Percentiles rank a stretch among this genome's conserved stretches.
Conservation (phyloP, 345 rosid species). For the Citropsis articulata region DNA sequence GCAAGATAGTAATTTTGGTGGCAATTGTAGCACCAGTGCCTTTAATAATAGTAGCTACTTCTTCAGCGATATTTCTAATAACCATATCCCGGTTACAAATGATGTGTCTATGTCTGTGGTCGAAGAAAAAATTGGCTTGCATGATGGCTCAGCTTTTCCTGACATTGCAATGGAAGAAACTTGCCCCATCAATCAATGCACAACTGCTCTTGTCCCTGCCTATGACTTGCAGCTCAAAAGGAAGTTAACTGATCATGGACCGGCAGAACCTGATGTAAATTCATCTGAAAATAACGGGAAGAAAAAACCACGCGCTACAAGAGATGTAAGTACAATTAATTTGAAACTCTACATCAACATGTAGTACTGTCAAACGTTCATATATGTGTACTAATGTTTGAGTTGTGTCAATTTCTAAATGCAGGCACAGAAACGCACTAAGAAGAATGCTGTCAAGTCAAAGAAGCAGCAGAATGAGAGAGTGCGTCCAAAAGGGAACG, state of each 20-base stretch:
- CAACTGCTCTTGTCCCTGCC: too few species aligned
- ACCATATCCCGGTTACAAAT: constrained; percentile 13
- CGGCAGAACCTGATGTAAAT: neutral
- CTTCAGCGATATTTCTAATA: constrained; percentile 17
- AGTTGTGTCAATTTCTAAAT: neutral
- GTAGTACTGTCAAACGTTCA: neutral
- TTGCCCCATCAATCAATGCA: constrained; percentile 10
- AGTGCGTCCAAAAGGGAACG: constrained; percentile 21
- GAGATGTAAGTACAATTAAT: constrained; percentile 37
- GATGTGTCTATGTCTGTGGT: constrained; percentile 22
- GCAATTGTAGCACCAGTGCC: constrained; percentile 17
- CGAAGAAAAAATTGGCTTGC: constrained; percentile 16
- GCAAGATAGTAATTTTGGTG: constrained; percentile 29
- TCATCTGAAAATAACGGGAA: constrained; percentile 21
- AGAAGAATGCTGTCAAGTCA: constrained; percentile 26
- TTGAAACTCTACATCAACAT: neutral
- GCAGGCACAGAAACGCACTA: constrained; percentile 25
- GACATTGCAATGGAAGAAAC: constrained; percentile 27
- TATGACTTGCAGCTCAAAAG: constrained; percentile 36
- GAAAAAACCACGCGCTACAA: constrained; percentile 35
- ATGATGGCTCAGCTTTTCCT: constrained; percentile 11
- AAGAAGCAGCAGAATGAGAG: constrained; percentile 50
- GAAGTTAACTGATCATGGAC: constrained; percentile 14
- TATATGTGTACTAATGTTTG: neutral
- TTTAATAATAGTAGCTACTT: constrained; percentile 6